Conservation (phyloP, 2,329 filamentous ascomycete genomes). For the Zymoseptoria crescenta region DNA sequence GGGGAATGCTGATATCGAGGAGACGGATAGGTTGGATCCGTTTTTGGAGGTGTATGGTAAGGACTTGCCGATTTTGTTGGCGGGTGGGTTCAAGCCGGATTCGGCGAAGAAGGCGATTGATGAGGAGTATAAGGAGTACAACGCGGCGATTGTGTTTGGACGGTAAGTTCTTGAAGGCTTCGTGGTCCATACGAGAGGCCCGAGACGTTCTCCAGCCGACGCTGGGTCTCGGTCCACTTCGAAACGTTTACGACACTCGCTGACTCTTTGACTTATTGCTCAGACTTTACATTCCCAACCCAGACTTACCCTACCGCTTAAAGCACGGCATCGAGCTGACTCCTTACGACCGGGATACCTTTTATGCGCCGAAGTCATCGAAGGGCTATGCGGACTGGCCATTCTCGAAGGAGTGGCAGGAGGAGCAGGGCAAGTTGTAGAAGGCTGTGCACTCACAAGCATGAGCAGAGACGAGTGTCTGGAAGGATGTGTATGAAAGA, state of each 20-base stretch:
- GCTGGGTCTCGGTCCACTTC: too few species aligned
- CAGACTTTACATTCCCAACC: constrained; percentile 42
- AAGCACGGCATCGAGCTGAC: constrained; percentile 37
- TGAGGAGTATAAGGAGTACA: constrained; percentile 30
- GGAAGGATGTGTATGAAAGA: too few species aligned
- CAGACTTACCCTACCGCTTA: constrained; percentile 43
- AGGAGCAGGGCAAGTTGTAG: neutral
- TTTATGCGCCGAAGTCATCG: constrained; percentile 36
- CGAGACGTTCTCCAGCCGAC: too few species aligned
- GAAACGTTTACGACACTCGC: neutral
- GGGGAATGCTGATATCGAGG: constrained; percentile 28
- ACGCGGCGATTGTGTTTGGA: constrained; percentile 40
- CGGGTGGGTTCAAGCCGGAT: constrained; percentile 35
- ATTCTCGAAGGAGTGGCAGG: constrained; percentile 29
- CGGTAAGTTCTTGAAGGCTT: neutral
- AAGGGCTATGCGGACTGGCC: constrained; percentile 39
- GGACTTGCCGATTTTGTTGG: constrained; percentile 41
- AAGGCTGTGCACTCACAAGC: neutral
- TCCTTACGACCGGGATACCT: constrained; percentile 40
- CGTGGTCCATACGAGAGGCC: too few species aligned
- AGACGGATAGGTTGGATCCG: constrained; percentile 35
- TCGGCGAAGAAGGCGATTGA: constrained; percentile 28
- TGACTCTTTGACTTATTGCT: neutral
- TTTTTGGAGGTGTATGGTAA: constrained; percentile 40
- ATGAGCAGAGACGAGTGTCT: neutral